phyloP scores from a whole-genome alignment of 345 rosid species.

The Erodium maritimum region DNA sequence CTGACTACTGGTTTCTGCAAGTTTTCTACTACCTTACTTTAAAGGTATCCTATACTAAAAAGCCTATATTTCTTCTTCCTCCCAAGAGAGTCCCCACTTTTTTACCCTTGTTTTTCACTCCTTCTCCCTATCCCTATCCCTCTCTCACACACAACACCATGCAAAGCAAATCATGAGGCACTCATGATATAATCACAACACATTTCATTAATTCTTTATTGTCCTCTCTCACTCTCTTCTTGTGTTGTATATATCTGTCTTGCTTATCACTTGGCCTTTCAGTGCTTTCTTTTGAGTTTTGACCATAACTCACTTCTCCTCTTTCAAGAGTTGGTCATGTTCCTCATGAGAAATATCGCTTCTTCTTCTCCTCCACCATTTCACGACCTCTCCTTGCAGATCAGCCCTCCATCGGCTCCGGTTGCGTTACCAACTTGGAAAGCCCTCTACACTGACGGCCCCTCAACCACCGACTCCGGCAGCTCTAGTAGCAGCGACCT shows the following conservation, averaged over 20 bases:
- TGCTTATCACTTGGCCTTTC: background rate
- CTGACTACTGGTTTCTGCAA: constrained; percentile 5
- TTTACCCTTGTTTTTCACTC: constrained; percentile 23
- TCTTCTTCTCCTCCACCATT: constrained; percentile 4
- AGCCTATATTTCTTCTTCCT: background rate
- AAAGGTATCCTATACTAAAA: too few species aligned
- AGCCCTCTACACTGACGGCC: background rate
- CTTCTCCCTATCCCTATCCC: background rate
- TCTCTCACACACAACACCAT: constrained; percentile 20
- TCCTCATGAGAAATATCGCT: background rate
- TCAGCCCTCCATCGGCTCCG: constrained; percentile 47
- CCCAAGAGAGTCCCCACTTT: constrained; percentile 2
- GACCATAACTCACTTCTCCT: background rate
- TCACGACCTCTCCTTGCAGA: constrained; percentile 75
- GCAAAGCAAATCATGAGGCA: constrained; percentile 58
- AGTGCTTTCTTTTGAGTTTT: background rate
- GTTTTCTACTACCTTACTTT: constrained; percentile 7
- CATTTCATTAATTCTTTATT: background rate
- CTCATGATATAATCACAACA: constrained; percentile 66
- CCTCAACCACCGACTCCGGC: constrained; percentile 22
- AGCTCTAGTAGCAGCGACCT: constrained; percentile 49
- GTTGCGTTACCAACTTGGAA: constrained; percentile 10
- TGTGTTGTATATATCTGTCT: background rate
- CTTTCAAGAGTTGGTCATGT: constrained; percentile 9
- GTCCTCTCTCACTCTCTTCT: background rate